Base-by-base conservation (phyloP, 2,329 filamentous ascomycete genomes). In the Chaetomium sp. region DNA sequence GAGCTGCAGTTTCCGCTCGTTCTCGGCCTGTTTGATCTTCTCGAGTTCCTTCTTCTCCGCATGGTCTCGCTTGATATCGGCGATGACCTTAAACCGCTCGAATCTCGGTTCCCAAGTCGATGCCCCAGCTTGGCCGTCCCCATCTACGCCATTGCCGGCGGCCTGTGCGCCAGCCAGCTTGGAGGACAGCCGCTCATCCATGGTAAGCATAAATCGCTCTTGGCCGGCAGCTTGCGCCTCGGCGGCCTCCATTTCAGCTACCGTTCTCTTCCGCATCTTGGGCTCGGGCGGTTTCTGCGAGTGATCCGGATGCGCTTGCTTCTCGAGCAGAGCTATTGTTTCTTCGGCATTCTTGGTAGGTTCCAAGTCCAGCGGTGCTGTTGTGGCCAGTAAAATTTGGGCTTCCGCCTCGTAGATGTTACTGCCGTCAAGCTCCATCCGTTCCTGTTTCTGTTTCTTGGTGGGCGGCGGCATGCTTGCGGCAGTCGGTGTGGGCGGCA, bases 161-260 rank as follows among this genome's bases (percentile, higher is more conserved):
- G 84, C 82, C 65, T 87, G 84, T 8, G 83, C 84, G 49, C 83
- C 81, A 4, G 85, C 82, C 16, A 82, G 81, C 49, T 81, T 84
- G 1, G 89, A 82, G 13, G 87, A 84, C 65, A 93, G 83, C 6
- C 92, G 86, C 71, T 97, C 94, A 73, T 99, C 95, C 78, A 93
- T 87, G 25, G 92, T 89, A 58, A 98, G 88, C 92, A 99, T 95
- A 70, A 92, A 96, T 55, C 92, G 87, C 77, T 99, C 93, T 69
- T 92, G 88, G 65, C 93, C 91, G 25, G 93, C 94, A 0, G 93
- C 92, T 65, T 92, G 84, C 0, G 95, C 94, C 78, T 99, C 93
- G 73, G 99, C 95, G 8, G 94, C 94, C 9, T 92, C 95, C 80
- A 98, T 87, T 75, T 99, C 94, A 9, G 95, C 95, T 21, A 96